Evolutionary conservation across 2,329 filamentous ascomycete genomes (phyloP), one percentile per base, ranked within the genome.

Genomic region (Alternaria sp.): DNA sequence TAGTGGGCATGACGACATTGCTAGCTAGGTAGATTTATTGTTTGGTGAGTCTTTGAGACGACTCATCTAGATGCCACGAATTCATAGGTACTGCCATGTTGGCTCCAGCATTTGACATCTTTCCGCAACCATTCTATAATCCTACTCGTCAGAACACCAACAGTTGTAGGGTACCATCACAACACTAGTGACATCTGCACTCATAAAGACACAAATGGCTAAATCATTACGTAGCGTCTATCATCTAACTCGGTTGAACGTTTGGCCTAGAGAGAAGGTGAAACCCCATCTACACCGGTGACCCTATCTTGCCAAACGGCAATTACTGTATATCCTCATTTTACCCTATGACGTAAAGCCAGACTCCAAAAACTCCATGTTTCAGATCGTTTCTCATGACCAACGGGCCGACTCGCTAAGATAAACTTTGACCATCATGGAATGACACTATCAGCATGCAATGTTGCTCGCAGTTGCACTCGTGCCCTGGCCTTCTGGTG

Each of bases 391-490:
- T 50, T 12, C 46, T 38, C 46, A 36, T 50, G 12, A 43, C 40
- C 12, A n/a, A 34, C 32, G 18, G 30, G 20, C 46, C 20, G 30
- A 12, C 22, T 49, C 10, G 30, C 30, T 25, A 12, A 34, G 27
- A 34, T 18, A 38, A 27, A 52, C 41, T 53, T 34, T 7, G 40
- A 16, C 52, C 32, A 11, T 43, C 25, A 28, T 45, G 9, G 8
- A 18, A 25, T 30, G 22, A 38, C 25, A 27, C 30, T 14, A 41
- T 63, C 55, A 72, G 56, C 78, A 81, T 32, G 64, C 64, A 34
- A 81, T 74, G 55, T 70, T 77, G 12, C 70, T 70, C n/a, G 71
- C 74, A 55, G 63, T 76, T 22, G 71, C 70, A 28, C 68, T 70
- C 2, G 70, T 73, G 25, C 71, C 79, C 63, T 76, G 67, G 2